Percentiles rank a stretch among this genome's conserved stretches.
Evolutionary conservation across 495 filamentous ascomycete genomes (phyloP).

Genomic region (Aspergillus ellipticus): DNA sequence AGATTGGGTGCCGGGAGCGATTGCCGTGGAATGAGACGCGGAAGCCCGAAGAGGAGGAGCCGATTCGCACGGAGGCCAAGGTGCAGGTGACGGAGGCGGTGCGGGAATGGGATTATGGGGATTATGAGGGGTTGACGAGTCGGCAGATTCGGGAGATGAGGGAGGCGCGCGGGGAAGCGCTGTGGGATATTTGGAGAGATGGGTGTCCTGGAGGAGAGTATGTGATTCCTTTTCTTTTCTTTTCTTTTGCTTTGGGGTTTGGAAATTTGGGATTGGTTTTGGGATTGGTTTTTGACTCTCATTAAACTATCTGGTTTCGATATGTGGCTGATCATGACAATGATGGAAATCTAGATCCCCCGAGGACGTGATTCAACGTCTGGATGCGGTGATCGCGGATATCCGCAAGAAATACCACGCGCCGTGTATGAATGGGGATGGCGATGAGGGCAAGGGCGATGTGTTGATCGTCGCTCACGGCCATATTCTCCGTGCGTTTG

Average conservation of each 20-base stretch:
- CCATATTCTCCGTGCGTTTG: slow-evolving; percentile 84
- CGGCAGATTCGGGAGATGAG: slow-evolving; percentile 62
- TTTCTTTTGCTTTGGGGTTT: background rate
- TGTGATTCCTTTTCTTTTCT: slow-evolving; percentile 17
- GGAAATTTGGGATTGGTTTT: background rate
- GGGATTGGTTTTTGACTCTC: no score
- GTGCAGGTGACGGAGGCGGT: slow-evolving; percentile 74
- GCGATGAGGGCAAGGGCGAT: slow-evolving; percentile 47
- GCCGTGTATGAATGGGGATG: slow-evolving; percentile 26
- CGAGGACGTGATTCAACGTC: slow-evolving; percentile 59
- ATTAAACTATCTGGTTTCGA: no score
- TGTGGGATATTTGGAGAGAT: slow-evolving; percentile 83
- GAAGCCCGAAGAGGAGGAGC: slow-evolving; percentile 34
- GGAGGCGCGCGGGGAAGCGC: slow-evolving; percentile 27
- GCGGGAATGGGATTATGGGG: slow-evolving; percentile 93
- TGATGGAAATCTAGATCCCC: slow-evolving; percentile 52
- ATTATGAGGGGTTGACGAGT: slow-evolving; percentile 87
- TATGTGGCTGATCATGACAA: slow-evolving; percentile 2
- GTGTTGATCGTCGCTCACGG: slow-evolving; percentile 76
- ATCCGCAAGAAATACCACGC: slow-evolving; percentile 59
- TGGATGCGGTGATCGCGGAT: slow-evolving; percentile 71
- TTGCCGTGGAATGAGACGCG: slow-evolving; percentile 51
- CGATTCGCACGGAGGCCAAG: slow-evolving; percentile 46
- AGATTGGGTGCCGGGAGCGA: slow-evolving; percentile 50
- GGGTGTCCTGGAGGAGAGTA: slow-evolving; percentile 71